Conservation (phyloP, 768 basidiomycete genomes). For the Agaricus bisporus region DNA sequence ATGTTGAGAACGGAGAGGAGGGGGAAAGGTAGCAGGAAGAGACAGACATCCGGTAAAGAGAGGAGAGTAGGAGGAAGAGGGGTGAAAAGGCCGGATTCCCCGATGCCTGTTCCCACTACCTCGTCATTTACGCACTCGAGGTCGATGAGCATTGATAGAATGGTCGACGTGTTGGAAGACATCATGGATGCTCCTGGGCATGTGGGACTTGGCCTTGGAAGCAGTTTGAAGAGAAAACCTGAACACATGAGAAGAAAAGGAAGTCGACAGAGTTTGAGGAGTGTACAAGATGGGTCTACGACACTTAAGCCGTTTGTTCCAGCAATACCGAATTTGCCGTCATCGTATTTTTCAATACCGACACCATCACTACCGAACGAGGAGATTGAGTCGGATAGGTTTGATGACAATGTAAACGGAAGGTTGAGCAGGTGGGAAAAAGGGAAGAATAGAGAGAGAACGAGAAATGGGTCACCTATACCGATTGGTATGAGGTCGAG, state of each 20-base stretch:
- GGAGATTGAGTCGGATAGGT: not conserved
- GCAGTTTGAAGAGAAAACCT: not conserved
- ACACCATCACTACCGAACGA: not conserved
- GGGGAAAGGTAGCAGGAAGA: not conserved
- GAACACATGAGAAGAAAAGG: not conserved
- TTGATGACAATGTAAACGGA: not conserved
- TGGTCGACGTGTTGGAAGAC: not conserved
- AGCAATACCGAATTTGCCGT: no score
- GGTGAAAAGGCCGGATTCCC: constrained; percentile 2
- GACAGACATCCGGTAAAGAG: not conserved
- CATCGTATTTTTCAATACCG: no score
- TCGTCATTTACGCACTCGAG: not conserved
- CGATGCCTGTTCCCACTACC: not conserved
- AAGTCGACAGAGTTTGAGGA: not conserved
- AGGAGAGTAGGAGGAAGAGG: not conserved
- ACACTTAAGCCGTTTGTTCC: not conserved
- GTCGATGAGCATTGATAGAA: not conserved
- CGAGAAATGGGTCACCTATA: not conserved
- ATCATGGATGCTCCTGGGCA: not conserved
- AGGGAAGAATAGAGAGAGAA: not conserved
- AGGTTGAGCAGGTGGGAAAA: not conserved
- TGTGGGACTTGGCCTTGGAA: not conserved
- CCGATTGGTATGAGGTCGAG: not conserved
- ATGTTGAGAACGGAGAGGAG: not conserved
- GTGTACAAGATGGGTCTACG: not conserved